phyloP scores from a whole-genome alignment of 768 basidiomycete species.

The Lactarius psammicola region DNA sequence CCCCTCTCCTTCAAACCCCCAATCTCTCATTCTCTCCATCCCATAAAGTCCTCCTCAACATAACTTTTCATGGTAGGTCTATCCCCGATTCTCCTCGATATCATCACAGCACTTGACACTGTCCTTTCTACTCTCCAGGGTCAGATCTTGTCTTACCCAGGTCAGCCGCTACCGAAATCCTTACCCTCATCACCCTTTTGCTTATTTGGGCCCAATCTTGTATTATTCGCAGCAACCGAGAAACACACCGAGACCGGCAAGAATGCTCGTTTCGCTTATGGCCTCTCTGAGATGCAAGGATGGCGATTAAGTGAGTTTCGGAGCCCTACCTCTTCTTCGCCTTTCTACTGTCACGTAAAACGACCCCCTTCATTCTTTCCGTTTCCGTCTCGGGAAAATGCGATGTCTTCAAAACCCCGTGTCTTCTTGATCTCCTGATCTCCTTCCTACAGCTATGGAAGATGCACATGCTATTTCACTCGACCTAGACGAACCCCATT shows the following conservation, averaged over 20 bases:
- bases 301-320: conserved; percentile 90
- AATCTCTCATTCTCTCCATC: background rate
- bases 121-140: conserved; percentile 48
- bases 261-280: conserved; percentile 70
- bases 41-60: background rate
- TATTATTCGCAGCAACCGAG: conserved; percentile 56
- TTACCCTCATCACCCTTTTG: background rate
- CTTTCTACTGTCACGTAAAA: background rate
- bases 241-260: conserved; percentile 76
- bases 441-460: conserved; percentile 78
- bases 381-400: background rate
- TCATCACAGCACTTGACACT: background rate
- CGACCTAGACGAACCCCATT: conserved; percentile 54
- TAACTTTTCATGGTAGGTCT: conserved; percentile 16
- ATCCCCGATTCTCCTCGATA: conserved; percentile 4
- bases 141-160: conserved; percentile 82
- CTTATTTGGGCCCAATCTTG: conserved; percentile 2
- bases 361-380: background rate
- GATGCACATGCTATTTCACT: conserved; percentile 84
- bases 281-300: conserved; percentile 96
- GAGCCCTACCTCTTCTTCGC: background rate
- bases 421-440: conserved; percentile 27
- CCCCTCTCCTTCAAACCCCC: background rate
- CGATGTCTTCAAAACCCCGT: conserved; percentile 2
- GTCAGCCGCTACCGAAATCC: conserved; percentile 41